Evolutionary conservation across 805 yeast genomes (phyloP).

Genomic region (Yamadazyma olivae): DNA sequence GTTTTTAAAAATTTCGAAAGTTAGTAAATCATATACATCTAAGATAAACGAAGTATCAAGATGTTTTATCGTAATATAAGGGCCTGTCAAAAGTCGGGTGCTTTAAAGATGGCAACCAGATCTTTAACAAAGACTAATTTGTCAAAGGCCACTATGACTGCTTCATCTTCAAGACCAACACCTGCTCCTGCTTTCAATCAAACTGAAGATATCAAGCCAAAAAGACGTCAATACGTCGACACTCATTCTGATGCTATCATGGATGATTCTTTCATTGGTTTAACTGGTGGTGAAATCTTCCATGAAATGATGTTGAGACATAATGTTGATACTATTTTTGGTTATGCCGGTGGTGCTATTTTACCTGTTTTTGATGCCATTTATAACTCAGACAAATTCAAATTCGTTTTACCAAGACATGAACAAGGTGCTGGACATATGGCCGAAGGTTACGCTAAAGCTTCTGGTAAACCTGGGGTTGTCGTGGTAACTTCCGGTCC

Average conservation of each 20-base stretch:
- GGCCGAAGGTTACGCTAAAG: slow-evolving; percentile 99
- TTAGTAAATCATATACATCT: background rate
- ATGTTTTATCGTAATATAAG: slow-evolving; percentile 18
- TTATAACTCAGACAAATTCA: slow-evolving; percentile 83
- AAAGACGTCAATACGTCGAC: slow-evolving; percentile 13
- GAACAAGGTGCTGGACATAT: slow-evolving; percentile 99
- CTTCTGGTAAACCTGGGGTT: slow-evolving; percentile 94
- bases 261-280: slow-evolving; percentile 90
- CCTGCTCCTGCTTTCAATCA: slow-evolving; percentile 55
- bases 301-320: slow-evolving; percentile 99
- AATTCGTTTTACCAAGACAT: slow-evolving; percentile 90
- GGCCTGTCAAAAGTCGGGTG: slow-evolving; percentile 6
- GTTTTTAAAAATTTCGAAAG: no score
- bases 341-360: slow-evolving; percentile 99
- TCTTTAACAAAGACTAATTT: slow-evolving; percentile 11
- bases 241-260: slow-evolving; percentile 27
- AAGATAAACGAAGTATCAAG: slow-evolving; percentile 1
- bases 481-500: slow-evolving; percentile 99
- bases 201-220: slow-evolving; percentile 4
- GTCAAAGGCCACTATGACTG: slow-evolving; percentile 25
- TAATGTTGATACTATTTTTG: slow-evolving; percentile 92
- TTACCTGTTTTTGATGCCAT: slow-evolving; percentile 97
- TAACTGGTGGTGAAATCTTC: slow-evolving; percentile 97
- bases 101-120: slow-evolving; percentile 4
- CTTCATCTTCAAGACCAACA: slow-evolving; percentile 30